These are phyloP conservation scores for Coffea humblotiana DNA, from an alignment of 305 asterid genomes.

Conservation along the genomic window DNA sequence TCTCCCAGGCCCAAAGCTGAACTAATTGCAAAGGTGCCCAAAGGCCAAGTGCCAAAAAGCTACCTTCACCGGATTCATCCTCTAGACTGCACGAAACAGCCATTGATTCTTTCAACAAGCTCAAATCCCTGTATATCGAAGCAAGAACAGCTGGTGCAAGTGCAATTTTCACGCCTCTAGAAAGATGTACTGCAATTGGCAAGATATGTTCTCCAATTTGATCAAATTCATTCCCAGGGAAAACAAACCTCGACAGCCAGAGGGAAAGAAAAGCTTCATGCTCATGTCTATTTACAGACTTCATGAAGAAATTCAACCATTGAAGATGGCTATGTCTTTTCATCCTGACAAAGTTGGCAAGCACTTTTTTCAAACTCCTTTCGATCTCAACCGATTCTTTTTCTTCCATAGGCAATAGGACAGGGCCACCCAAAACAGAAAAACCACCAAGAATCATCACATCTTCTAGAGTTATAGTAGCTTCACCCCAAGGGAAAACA, in stretches of 20 bases:
- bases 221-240: slow-evolving; percentile 27
- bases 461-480: slow-evolving; percentile 42
- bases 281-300: slow-evolving; percentile 8
- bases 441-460: slow-evolving; percentile 34
- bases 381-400: background rate
- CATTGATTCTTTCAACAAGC: slow-evolving; percentile 28
- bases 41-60: slow-evolving; percentile 12
- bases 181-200: slow-evolving; percentile 30
- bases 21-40: slow-evolving; percentile 36
- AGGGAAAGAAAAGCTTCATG: slow-evolving; percentile 42
- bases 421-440: slow-evolving; percentile 28
- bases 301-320: slow-evolving; percentile 29
- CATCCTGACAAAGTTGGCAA: background rate
- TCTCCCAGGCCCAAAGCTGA: slow-evolving; percentile 60
- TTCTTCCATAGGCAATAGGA: slow-evolving; percentile 7
- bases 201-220: slow-evolving; percentile 23
- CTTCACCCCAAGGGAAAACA: slow-evolving; percentile 43
- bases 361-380: background rate
- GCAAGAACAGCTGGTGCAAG: slow-evolving; percentile 42
- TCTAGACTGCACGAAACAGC: background rate
- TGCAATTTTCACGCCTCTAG: slow-evolving; percentile 32
- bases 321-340: slow-evolving; percentile 1
- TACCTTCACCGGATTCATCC: background rate
- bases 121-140: slow-evolving; percentile 34
- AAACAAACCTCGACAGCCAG: slow-evolving; percentile 42